These are phyloP conservation scores for Scheffersomyces titani DNA, from an alignment of 1,139 yeast genomes.

Conservation along the genomic window DNA sequence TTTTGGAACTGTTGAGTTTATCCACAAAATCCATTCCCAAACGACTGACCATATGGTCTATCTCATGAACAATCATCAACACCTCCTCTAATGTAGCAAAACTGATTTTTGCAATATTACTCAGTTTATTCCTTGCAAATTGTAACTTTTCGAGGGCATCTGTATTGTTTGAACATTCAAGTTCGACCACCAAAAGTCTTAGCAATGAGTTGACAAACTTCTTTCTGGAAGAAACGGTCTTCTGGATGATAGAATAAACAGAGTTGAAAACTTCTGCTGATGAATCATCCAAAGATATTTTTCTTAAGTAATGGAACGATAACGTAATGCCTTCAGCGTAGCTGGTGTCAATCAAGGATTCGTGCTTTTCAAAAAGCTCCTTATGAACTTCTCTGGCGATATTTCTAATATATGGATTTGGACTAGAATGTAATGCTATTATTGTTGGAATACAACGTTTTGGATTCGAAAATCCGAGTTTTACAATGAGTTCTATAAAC, in stretches of 20 bases:
- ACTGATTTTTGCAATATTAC: slow-evolving; percentile 42
- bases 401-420: slow-evolving; percentile 38
- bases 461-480: slow-evolving; percentile 75
- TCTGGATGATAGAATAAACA: slow-evolving; percentile 47
- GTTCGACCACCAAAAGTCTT: slow-evolving; percentile 22
- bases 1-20: slow-evolving; percentile 9
- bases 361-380: slow-evolving; percentile 63
- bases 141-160: slow-evolving; percentile 8
- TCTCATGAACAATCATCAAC: slow-evolving; percentile 13
- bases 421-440: slow-evolving; percentile 67
- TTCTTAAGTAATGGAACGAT: slow-evolving; percentile 49
- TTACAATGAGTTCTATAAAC: slow-evolving; percentile 55
- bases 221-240: slow-evolving; percentile 44
- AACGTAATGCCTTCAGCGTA: slow-evolving; percentile 63
- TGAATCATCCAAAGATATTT: slow-evolving; percentile 19
- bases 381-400: slow-evolving; percentile 56
- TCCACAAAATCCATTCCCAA: slow-evolving; percentile 38
- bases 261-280: slow-evolving; percentile 18
- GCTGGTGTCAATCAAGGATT: slow-evolving; percentile 66
- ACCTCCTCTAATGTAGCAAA: slow-evolving; percentile 45
- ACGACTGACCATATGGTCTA: slow-evolving; percentile 18
- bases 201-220: slow-evolving; percentile 40
- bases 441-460: slow-evolving; percentile 66
- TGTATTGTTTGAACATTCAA: not conserved
- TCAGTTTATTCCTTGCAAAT: slow-evolving; percentile 29